Conservation (phyloP, 805 yeast genomes). For the Tanozyma kutaoensis region DNA sequence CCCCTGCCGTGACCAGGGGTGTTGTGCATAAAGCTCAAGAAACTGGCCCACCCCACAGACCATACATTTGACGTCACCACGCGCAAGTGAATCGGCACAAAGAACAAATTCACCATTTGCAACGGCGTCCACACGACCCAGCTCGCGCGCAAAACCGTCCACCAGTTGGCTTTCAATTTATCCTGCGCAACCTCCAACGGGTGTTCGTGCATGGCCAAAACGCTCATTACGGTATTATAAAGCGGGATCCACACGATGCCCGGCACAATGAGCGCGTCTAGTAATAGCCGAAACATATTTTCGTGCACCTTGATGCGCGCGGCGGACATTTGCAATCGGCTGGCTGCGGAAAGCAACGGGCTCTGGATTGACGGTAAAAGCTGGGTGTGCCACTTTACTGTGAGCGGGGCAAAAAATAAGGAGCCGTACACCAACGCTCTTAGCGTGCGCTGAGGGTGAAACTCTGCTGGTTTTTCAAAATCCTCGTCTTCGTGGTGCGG, state of each 20-base stretch:
- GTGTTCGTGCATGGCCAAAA: constrained; percentile 20
- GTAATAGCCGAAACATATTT: constrained; percentile 8
- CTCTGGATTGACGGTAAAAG: constrained; percentile 21
- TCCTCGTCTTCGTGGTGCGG: constrained; percentile 15
- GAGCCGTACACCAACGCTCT: constrained; percentile 26
- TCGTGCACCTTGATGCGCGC: constrained; percentile 9
- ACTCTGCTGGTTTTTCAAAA: constrained; percentile 5
- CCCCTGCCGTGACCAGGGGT: constrained; percentile 25
- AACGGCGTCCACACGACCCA: constrained; percentile 31
- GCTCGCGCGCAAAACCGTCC: constrained; percentile 24
- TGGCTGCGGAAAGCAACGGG: constrained; percentile 14
- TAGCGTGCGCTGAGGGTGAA: constrained; percentile 15
- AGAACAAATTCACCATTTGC: constrained; percentile 22
- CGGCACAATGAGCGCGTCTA: constrained; percentile 25
- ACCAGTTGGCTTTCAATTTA: constrained; percentile 24
- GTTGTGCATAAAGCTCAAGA: constrained; percentile 35
- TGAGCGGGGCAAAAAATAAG: constrained; percentile 23
- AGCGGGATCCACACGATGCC: constrained; percentile 28
- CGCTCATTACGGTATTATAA: constrained; percentile 25
- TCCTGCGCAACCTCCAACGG: constrained; percentile 18
- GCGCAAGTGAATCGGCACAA: constrained; percentile 25
- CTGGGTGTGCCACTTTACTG: constrained; percentile 24
- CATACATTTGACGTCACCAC: constrained; percentile 23
- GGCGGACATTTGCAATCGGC: constrained; percentile 4
- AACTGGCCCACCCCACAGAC: constrained; percentile 30